Conservation (phyloP, 129 eudicot genomes). For the Solidago caesia region DNA sequence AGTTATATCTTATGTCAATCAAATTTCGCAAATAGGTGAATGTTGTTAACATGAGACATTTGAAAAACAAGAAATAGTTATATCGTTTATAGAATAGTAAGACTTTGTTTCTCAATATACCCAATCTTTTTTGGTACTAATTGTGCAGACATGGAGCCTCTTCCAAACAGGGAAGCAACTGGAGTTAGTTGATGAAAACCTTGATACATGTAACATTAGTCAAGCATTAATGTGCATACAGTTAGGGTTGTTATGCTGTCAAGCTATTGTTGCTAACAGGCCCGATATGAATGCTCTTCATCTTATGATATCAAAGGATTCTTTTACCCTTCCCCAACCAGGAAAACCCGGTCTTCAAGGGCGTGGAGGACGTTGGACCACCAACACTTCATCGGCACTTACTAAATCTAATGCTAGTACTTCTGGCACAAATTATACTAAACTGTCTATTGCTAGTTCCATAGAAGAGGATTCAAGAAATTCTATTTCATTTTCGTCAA, state of each 20-base stretch:
- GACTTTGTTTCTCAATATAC: not conserved
- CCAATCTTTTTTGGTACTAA: not conserved
- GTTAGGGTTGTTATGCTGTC: slow-evolving; percentile 79
- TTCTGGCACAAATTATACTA: slow-evolving; percentile 30
- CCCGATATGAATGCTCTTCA: slow-evolving; percentile 77
- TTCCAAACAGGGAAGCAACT: slow-evolving; percentile 52
- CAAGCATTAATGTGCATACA: slow-evolving; percentile 81
- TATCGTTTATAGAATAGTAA: no score
- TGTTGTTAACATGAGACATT: no score
- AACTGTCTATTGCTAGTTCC: slow-evolving; percentile 37
- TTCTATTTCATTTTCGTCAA: slow-evolving; percentile 65
- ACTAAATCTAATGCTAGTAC: slow-evolving; percentile 41
- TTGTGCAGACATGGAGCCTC: slow-evolving; percentile 63
- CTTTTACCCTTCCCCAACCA: slow-evolving; percentile 61
- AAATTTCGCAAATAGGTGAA: no score
- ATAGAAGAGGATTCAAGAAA: slow-evolving; percentile 62
- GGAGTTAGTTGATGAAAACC: slow-evolving; percentile 57
- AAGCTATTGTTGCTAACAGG: slow-evolving; percentile 64
- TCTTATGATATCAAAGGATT: slow-evolving; percentile 65
- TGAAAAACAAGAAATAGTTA: no score
- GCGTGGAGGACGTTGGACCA: slow-evolving; percentile 56
- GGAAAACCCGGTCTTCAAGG: slow-evolving; percentile 84
- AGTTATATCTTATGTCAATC: no score
- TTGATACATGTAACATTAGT: slow-evolving; percentile 38
- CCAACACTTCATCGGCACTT: slow-evolving; percentile 41